Conservation (phyloP, 2,329 filamentous ascomycete genomes). For the Orbilia javanica region DNA sequence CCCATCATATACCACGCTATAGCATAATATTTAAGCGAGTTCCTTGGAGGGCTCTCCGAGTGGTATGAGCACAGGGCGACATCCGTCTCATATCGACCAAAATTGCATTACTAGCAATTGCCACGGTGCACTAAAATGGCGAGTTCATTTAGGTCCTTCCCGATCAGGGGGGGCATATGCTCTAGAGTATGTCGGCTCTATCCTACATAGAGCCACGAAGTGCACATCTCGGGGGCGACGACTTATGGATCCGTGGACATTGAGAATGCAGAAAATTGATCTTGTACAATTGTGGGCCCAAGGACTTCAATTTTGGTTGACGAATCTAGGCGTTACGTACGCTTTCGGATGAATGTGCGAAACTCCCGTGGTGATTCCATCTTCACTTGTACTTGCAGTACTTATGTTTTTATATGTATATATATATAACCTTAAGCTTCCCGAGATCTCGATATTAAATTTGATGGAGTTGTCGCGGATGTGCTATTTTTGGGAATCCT, state of each 20-base stretch:
- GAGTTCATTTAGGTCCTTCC: constrained; percentile 1
- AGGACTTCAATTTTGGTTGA: constrained; percentile 24
- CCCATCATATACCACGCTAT: background rate
- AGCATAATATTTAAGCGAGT: constrained; percentile 22
- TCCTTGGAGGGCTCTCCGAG: constrained; percentile 22
- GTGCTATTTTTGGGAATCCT: constrained; percentile 57
- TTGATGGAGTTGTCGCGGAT: constrained; percentile 29
- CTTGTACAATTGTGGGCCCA: background rate
- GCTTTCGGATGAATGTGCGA: constrained; percentile 6
- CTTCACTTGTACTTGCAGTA: too few relatives aligned
- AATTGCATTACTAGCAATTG: constrained; percentile 17
- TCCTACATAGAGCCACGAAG: background rate
- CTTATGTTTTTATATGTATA: constrained; percentile 21
- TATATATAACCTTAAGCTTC: background rate
- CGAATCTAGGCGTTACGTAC: constrained; percentile 30
- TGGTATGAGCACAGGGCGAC: constrained; percentile 14
- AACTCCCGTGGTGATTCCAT: constrained; percentile 12
- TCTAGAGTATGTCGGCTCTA: background rate
- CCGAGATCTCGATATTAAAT: constrained; percentile 19
- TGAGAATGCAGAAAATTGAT: background rate
- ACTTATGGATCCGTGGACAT: background rate
- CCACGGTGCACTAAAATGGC: constrained; percentile 8
- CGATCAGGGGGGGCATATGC: background rate
- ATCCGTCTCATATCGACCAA: constrained; percentile 36
- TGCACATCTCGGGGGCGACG: constrained; percentile 13